phyloP scores from a whole-genome alignment of 2,329 filamentous ascomycete genomes.

The Fusarium brachygibbosum region DNA sequence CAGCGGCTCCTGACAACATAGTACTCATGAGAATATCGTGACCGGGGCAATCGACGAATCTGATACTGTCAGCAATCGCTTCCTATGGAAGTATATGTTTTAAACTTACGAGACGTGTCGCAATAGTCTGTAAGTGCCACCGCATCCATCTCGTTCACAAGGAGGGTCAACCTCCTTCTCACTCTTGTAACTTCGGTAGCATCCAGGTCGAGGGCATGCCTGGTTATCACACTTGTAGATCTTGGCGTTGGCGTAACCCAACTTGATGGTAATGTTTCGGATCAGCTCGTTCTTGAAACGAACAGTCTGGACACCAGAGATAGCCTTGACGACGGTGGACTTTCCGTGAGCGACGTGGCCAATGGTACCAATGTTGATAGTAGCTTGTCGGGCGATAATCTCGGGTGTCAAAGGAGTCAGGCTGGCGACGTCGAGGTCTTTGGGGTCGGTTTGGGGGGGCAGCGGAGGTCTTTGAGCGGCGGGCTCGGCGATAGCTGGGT shows the following conservation, averaged over 20 bases:
- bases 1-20: conserved; percentile 98
- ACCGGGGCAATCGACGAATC: conserved; percentile 97
- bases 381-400: conserved; percentile 97
- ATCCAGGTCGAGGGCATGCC: conserved; percentile 92
- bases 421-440: conserved; percentile 83
- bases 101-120: conserved; percentile 88
- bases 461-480: conserved; percentile 67
- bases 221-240: conserved; percentile 98
- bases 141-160: conserved; percentile 93
- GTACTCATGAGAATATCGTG: conserved; percentile 99
- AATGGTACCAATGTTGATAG: conserved; percentile 99
- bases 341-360: conserved; percentile 99
- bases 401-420: conserved; percentile 91
- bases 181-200: conserved; percentile 97
- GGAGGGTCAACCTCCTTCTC: conserved; percentile 98
- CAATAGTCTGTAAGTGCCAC: conserved; percentile 86
- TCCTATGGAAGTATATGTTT: background rate
- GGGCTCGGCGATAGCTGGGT: conserved; percentile 67
- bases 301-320: conserved; percentile 98
- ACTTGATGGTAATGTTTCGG: conserved; percentile 99
- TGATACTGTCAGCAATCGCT: conserved; percentile 55
- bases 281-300: conserved; percentile 99
- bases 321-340: conserved; percentile 98
- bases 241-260: conserved; percentile 99
- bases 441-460: conserved; percentile 93